phyloP scores from a whole-genome alignment of 2,329 filamentous ascomycete species.

The Pseudocercospora macadamiae region DNA sequence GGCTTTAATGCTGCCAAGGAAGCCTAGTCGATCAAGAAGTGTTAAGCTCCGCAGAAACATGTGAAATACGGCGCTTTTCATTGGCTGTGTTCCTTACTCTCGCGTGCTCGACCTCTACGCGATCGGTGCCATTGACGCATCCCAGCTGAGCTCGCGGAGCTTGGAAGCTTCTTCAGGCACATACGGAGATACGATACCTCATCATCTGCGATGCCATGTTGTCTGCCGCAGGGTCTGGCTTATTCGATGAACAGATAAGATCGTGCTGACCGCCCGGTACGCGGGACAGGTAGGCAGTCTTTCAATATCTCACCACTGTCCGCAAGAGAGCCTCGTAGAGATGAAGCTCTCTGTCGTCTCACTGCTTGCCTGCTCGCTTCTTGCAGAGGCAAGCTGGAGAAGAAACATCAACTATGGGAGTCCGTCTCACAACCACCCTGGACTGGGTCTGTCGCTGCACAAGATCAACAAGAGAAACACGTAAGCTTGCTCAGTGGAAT shows the following conservation, averaged over 20 bases:
- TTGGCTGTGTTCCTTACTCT: neutral
- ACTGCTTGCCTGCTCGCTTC: conserved; percentile 17
- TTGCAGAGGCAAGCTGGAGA: conserved; percentile 32
- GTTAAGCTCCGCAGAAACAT: conserved; percentile 5
- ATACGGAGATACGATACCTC: no score
- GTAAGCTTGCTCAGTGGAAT: neutral
- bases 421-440: conserved; percentile 66
- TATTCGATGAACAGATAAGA: neutral
- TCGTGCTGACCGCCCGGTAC: neutral
- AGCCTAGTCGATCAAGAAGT: neutral
- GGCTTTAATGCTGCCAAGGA: neutral
- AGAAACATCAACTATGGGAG: conserved; percentile 69
- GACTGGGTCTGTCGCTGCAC: conserved; percentile 66
- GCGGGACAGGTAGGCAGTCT: neutral
- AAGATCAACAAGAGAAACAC: conserved; percentile 61
- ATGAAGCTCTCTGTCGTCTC: conserved; percentile 23
- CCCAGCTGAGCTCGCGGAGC: neutral
- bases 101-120: conserved; percentile 1
- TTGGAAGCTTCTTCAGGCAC: neutral
- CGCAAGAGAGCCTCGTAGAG: conserved; percentile 1
- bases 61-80: conserved; percentile 1
- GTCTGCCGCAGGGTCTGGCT: neutral
- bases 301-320: neutral
- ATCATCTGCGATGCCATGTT: neutral
- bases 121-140: conserved; percentile 4